Evolutionary conservation across 768 basidiomycete species (phyloP).

Genomic region (Lactarius deliciosus): DNA sequence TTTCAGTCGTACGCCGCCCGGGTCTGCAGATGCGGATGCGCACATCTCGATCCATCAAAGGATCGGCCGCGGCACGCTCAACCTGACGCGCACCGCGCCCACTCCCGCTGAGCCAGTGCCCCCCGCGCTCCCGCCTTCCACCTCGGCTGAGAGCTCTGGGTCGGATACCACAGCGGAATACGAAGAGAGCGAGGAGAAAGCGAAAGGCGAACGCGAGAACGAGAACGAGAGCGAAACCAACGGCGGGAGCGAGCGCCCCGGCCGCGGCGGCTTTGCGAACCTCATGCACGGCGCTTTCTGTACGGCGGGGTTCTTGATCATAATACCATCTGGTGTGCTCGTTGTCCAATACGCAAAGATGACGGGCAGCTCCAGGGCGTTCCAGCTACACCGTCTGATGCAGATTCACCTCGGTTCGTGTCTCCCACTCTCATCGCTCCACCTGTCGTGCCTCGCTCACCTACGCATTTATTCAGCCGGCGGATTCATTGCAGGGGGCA

Average conservation of each 20-base stretch:
- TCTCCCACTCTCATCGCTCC: neutral
- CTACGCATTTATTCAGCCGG: conserved; percentile 1
- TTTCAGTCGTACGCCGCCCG: conserved; percentile 50
- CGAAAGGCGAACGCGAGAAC: neutral
- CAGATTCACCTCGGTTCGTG: conserved; percentile 18
- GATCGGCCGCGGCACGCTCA: conserved; percentile 43
- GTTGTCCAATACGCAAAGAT: conserved; percentile 52
- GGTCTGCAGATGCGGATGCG: conserved; percentile 46
- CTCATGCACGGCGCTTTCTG: conserved; percentile 54
- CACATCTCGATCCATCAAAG: conserved; percentile 49
- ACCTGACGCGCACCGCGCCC: conserved; percentile 45
- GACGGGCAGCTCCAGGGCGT: conserved; percentile 45
- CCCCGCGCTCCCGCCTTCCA: neutral
- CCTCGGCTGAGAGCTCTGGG: neutral
- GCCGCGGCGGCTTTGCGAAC: conserved; percentile 35
- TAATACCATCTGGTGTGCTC: conserved; percentile 59
- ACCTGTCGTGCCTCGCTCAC: neutral
- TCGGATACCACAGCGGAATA: too few relatives aligned
- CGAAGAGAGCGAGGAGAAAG: neutral
- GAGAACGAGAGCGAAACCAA: too few relatives aligned
- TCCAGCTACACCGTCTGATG: conserved; percentile 47
- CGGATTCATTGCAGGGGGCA: conserved; percentile 4
- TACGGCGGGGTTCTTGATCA: conserved; percentile 52
- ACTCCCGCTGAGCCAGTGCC: conserved; percentile 13
- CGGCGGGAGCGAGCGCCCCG: neutral